A percentile compares a stretch with the other conserved stretches of the same genome.
These are phyloP conservation scores for Colletotrichum spaethianum DNA, from an alignment of 2,329 filamentous ascomycete species.

Conservation along the genomic window DNA sequence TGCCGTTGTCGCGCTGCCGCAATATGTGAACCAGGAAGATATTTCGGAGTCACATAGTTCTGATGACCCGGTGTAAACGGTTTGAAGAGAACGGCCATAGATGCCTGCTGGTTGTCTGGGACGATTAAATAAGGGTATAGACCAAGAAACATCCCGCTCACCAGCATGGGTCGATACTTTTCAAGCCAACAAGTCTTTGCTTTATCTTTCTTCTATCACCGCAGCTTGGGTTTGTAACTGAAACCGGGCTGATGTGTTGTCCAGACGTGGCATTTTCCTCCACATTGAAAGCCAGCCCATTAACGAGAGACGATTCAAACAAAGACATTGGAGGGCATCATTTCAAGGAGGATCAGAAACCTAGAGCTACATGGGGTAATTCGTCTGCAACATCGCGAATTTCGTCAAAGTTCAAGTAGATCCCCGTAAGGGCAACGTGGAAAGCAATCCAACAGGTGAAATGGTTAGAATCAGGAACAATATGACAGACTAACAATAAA, in stretches of 20 bases:
- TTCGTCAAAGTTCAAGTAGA: no score
- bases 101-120: background rate
- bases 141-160: no score
- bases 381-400: no score
- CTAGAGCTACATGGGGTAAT: no score
- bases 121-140: background rate
- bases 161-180: background rate
- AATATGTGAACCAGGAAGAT: background rate
- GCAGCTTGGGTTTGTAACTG: background rate
- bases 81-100: background rate
- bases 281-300: background rate
- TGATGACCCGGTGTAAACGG: background rate
- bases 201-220: background rate
- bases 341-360: no score
- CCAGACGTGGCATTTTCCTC: background rate
- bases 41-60: background rate
- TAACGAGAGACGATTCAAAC: background rate
- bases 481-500: no score
- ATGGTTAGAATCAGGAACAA: no score
- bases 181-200: background rate
- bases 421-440: no score
- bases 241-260: background rate
- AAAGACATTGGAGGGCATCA: no score
- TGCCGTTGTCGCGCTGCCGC: background rate
- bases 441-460: no score